Percentiles rank a stretch among this genome's conserved stretches.
These are phyloP conservation scores for Stemphylium beticola DNA, from an alignment of 2,329 filamentous ascomycete species.

Conservation along the genomic window DNA sequence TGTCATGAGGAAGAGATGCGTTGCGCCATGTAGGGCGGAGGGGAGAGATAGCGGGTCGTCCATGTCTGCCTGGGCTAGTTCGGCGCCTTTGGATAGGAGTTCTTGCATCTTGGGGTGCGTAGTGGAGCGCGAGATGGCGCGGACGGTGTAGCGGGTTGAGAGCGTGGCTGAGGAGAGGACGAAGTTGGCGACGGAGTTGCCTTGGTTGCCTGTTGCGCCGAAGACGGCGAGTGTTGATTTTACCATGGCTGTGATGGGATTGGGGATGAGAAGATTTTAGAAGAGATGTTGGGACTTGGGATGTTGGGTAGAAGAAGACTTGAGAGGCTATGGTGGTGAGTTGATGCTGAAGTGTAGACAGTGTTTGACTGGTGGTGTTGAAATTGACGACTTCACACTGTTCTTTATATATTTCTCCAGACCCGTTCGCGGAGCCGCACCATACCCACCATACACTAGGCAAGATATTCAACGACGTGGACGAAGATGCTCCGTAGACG, in stretches of 20 bases:
- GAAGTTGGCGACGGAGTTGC: conserved; percentile 59
- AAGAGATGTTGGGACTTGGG: not conserved
- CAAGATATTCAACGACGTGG: too few species aligned
- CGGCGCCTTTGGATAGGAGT: conserved; percentile 55
- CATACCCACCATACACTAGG: too few species aligned
- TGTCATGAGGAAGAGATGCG: conserved; percentile 40
- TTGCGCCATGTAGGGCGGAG: conserved; percentile 28
- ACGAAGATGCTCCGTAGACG: too few species aligned
- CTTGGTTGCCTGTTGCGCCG: conserved; percentile 56
- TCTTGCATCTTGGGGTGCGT: conserved; percentile 53
- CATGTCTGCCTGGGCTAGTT: conserved; percentile 61
- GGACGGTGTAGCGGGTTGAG: conserved; percentile 52
- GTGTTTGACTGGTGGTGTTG: not conserved
- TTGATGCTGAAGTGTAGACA: not conserved
- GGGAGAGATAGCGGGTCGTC: conserved; percentile 41
- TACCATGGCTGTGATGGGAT: not conserved
- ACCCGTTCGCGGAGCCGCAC: too few species aligned
- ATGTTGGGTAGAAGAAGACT: not conserved
- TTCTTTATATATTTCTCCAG: not conserved
- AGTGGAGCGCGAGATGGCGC: conserved; percentile 62
- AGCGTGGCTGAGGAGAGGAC: conserved; percentile 53
- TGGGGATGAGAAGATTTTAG: not conserved
- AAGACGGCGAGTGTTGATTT: conserved; percentile 34
- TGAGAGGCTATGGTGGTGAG: not conserved
- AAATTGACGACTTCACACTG: not conserved